Evolutionary conservation across 179 eudicot species (phyloP).

Genomic region (Pouteria campechiana): DNA sequence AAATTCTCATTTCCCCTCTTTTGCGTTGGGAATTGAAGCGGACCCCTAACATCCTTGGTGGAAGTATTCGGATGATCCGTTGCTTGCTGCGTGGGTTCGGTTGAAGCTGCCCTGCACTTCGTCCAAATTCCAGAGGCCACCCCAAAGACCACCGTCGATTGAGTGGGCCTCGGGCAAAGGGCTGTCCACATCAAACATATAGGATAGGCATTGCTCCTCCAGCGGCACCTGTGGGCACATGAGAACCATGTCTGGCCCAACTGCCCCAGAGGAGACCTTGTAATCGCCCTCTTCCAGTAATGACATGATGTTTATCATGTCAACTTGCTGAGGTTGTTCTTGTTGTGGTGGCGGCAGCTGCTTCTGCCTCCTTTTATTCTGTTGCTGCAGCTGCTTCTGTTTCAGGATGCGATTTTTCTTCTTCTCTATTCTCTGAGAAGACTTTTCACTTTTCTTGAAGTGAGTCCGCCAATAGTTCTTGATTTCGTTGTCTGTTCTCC

Average conservation of each 20-base stretch:
- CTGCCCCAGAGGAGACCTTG: no score
- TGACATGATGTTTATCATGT: not conserved
- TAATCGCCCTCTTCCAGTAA: not conserved
- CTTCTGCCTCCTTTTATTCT: not conserved
- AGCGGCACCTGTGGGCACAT: not conserved
- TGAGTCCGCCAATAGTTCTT: constrained; percentile 69
- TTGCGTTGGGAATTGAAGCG: no score
- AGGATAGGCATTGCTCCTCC: constrained; percentile 11
- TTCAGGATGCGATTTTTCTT: constrained; percentile 9
- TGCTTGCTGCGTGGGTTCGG: no score
- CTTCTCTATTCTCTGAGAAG: constrained; percentile 9
- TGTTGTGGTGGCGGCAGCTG: not conserved
- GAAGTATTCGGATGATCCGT: no score
- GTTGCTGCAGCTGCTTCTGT: not conserved
- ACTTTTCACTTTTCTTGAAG: constrained; percentile 39
- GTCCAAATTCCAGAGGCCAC: constrained; percentile 29
- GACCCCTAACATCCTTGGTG: no score
- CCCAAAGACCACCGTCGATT: constrained; percentile 15
- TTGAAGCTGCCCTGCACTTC: not conserved
- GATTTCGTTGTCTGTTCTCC: constrained; percentile 60
- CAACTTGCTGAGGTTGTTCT: not conserved
- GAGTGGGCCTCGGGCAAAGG: constrained; percentile 9
- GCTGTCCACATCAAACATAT: constrained; percentile 10
- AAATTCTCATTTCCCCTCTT: no score
- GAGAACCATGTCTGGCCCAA: not conserved